Evolutionary conservation across 164 flowering plant species (phyloP).

Genomic region (Aristolochia californica): DNA sequence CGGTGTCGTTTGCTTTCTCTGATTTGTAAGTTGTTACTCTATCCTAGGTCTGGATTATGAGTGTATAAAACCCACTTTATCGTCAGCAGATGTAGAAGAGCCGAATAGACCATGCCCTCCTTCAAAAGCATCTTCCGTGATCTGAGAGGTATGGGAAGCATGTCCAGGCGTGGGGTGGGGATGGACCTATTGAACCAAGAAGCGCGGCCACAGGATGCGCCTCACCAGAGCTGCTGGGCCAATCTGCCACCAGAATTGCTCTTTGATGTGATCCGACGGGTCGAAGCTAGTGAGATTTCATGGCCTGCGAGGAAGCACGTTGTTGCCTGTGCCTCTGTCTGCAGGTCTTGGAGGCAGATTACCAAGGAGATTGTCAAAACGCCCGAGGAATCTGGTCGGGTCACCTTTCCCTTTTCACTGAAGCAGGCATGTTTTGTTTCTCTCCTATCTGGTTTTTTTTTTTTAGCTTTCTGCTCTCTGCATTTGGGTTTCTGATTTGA

Average conservation of each 20-base stretch:
- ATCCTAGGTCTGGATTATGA: no score
- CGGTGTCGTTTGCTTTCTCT: no score
- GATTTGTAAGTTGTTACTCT: no score
- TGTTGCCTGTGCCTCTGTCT: conserved; percentile 61
- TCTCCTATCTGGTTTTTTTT: not conserved
- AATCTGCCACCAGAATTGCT: conserved; percentile 70
- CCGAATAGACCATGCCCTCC: conserved; percentile 38
- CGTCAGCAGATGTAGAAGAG: not conserved
- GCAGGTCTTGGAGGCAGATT: conserved; percentile 60
- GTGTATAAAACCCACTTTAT: not conserved
- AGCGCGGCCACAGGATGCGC: conserved; percentile 37
- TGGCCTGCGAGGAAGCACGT: conserved; percentile 69
- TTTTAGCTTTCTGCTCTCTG: not conserved
- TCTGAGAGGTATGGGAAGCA: conserved; percentile 52
- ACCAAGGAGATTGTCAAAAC: conserved; percentile 53
- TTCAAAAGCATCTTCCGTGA: conserved; percentile 62
- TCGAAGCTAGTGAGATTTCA: conserved; percentile 43
- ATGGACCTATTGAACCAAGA: conserved; percentile 38
- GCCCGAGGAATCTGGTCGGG: conserved; percentile 54
- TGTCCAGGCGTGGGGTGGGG: conserved; percentile 40
- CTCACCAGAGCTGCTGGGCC: conserved; percentile 66
- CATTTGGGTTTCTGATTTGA: not conserved
- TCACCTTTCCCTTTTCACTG: conserved; percentile 72
- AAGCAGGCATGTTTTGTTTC: conserved; percentile 40
- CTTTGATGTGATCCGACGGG: conserved; percentile 46